phyloP scores from a whole-genome alignment of 2,329 filamentous ascomycete genomes.

The Sporothrix pseudoabietina region DNA sequence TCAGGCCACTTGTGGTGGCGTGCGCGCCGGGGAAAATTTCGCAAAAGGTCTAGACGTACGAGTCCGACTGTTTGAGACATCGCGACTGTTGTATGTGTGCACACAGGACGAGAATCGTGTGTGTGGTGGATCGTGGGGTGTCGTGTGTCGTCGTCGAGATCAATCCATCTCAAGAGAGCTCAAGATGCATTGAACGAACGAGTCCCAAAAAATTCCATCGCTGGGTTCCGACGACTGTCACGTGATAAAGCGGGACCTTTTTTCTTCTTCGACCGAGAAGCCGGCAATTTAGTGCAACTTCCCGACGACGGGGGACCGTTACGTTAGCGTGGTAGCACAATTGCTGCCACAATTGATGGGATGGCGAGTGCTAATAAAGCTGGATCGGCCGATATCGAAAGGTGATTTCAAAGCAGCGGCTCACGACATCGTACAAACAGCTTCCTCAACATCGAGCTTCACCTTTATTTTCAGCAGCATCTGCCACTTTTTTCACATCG shows the following conservation, averaged over 20 bases:
- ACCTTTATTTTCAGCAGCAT: neutral
- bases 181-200: neutral
- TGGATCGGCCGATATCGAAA: slow-evolving; percentile 22
- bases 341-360: neutral
- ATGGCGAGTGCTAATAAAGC: neutral
- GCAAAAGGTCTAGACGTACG: slow-evolving; percentile 51
- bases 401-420: slow-evolving; percentile 31
- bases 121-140: neutral
- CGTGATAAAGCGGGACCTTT: slow-evolving; percentile 4
- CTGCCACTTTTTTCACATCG: neutral
- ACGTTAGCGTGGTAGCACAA: neutral
- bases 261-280: neutral
- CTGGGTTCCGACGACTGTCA: neutral
- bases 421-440: neutral
- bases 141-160: slow-evolving; percentile 2
- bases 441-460: neutral
- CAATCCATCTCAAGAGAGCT: neutral
- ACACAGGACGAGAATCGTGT: neutral
- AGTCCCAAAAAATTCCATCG: slow-evolving; percentile 14
- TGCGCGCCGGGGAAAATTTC: neutral
- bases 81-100: neutral
- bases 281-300: neutral
- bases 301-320: slow-evolving; percentile 1
- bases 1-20: neutral
- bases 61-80: slow-evolving; percentile 82